Conservation (phyloP, 2,329 filamentous ascomycete genomes). For the Ilyonectria destructans region DNA sequence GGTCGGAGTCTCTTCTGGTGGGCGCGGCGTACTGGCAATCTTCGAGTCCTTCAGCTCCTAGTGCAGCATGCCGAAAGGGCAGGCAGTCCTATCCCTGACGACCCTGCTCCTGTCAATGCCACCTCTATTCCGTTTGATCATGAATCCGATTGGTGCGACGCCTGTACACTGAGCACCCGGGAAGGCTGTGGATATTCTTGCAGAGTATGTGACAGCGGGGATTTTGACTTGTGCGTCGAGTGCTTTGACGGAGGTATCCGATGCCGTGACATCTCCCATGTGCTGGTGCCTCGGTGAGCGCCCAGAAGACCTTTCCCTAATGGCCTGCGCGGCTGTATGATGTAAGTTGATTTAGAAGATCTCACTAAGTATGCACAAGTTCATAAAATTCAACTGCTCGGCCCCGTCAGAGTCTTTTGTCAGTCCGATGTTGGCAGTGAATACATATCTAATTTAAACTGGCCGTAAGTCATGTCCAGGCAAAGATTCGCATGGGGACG, state of each 20-base stretch:
- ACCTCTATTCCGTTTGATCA: slow-evolving; percentile 3
- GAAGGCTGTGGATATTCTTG: neutral
- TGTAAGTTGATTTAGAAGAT: too few species aligned
- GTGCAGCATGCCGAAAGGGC: neutral
- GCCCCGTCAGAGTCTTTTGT: too few species aligned
- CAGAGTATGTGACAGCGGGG: neutral
- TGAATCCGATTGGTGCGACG: neutral
- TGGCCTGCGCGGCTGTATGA: too few species aligned
- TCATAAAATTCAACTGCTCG: too few species aligned
- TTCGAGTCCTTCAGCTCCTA: slow-evolving; percentile 7
- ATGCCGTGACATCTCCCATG: neutral
- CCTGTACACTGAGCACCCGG: neutral
- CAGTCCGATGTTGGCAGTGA: too few species aligned
- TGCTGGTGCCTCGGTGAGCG: neutral
- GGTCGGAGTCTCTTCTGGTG: slow-evolving; percentile 1
- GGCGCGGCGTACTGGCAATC: slow-evolving; percentile 1
- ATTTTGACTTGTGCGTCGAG: neutral
- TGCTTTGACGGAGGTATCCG: slow-evolving; percentile 1
- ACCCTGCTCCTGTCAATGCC: neutral
- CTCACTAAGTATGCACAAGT: too few species aligned
- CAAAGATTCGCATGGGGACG: too few species aligned
- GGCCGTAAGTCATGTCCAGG: too few species aligned
- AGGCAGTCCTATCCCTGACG: neutral
- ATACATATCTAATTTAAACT: too few species aligned
- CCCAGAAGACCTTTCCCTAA: neutral